These are phyloP conservation scores for Stephania japonica DNA, from an alignment of 164 flowering plant genomes.

Conservation along the genomic window DNA sequence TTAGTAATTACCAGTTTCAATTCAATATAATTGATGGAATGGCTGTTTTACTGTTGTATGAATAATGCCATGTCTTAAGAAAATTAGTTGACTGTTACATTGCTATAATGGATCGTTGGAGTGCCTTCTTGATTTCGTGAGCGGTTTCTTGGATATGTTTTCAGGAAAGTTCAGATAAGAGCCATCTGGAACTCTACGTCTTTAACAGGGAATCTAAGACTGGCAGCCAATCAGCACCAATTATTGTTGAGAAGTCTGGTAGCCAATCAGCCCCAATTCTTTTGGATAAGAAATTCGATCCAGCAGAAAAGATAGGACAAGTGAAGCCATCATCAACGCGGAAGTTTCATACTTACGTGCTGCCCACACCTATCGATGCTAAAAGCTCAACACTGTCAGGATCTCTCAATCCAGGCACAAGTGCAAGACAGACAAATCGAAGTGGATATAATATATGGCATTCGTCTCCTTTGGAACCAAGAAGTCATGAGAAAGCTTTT, in stretches of 20 bases:
- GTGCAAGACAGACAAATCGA: conserved; percentile 22
- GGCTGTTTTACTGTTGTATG: not conserved
- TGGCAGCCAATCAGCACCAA: conserved; percentile 79
- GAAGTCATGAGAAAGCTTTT: conserved; percentile 27
- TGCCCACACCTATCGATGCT: conserved; percentile 75
- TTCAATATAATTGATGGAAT: not conserved
- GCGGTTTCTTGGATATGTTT: conserved; percentile 9
- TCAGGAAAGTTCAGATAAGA: conserved; percentile 50
- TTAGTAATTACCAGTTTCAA: not conserved
- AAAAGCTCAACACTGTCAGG: conserved; percentile 33
- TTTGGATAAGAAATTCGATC: conserved; percentile 44
- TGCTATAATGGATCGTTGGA: not conserved
- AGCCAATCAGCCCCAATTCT: conserved; percentile 69
- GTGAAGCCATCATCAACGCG: conserved; percentile 38
- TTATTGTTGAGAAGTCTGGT: conserved; percentile 39
- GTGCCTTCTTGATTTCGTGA: not conserved
- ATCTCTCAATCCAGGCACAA: conserved; percentile 26
- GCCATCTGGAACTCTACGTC: conserved; percentile 26
- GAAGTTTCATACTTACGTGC: conserved; percentile 62
- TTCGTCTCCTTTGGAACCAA: conserved; percentile 59
- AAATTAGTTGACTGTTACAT: not conserved
- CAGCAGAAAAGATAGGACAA: conserved; percentile 35
- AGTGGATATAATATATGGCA: conserved; percentile 39
- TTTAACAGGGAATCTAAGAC: conserved; percentile 26
- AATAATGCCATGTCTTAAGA: not conserved